Evolutionary conservation across 306 rosid genomes (phyloP).

Genomic region (Begonia masoniana): DNA sequence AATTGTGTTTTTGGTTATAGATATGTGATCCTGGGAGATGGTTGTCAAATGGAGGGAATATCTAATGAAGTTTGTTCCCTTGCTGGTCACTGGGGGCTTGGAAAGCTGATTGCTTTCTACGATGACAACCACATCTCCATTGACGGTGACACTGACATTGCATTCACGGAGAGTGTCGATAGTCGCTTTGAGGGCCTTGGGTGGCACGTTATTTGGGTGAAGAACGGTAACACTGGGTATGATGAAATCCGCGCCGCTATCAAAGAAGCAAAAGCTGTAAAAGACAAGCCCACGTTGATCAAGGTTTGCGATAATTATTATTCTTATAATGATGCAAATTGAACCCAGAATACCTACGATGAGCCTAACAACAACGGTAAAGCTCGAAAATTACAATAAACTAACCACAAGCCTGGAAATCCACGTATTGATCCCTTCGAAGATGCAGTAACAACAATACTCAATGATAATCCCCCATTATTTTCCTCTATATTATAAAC

Average conservation of each 20-base stretch:
- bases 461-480: too few relatives aligned
- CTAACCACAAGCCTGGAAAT: too few relatives aligned
- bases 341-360: too few relatives aligned
- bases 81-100: conserved; percentile 99
- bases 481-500: too few relatives aligned
- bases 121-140: conserved; percentile 99
- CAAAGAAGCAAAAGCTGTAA: conserved; percentile 81
- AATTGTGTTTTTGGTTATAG: conserved; percentile 21
- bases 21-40: conserved; percentile 77
- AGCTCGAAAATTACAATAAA: too few relatives aligned
- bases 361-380: too few relatives aligned
- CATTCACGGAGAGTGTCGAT: conserved; percentile 83
- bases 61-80: conserved; percentile 85
- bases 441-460: too few relatives aligned
- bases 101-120: conserved; percentile 86
- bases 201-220: conserved; percentile 98
- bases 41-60: conserved; percentile 98
- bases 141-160: conserved; percentile 90
- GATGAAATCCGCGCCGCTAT: conserved; percentile 96
- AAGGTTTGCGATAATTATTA: conserved; percentile 39
- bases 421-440: too few relatives aligned
- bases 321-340: too few relatives aligned
- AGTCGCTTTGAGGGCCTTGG: conserved; percentile 92
- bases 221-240: conserved; percentile 89
- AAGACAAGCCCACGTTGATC: conserved; percentile 81